Evolutionary conservation across 1,284 basidiomycete genomes (phyloP), one percentile per base, ranked within the genome.

Genomic region (Fomitopsis pinicola): DNA sequence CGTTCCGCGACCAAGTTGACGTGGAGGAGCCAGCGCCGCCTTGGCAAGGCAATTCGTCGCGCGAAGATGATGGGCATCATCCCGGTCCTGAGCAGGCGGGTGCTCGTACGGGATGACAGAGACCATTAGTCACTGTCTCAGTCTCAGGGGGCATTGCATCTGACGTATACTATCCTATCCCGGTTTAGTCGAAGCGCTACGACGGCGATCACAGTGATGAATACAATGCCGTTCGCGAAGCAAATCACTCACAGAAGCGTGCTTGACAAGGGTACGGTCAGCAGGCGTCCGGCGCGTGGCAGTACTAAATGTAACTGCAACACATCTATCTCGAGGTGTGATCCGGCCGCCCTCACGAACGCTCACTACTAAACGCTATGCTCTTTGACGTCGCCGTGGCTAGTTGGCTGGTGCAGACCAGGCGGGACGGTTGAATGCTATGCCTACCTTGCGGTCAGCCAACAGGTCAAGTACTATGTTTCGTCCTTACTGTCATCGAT

Each of bases 21-120:
- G 5, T 84, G 88, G 75, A 88, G 87, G 74, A 91, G 80, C 64
- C 96, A 98, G 75, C 82, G 94, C 50, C 80, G 81, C 64, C 71
- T 98, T 4, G 92, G 88, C 53, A 96, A 96, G 77, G 92, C 96
- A 42, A 91, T 98, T 62, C 86, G 93, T 60, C 82, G 97, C 60
- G 93, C 97, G 58, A 92, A 93, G 75, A 92, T 90, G 80, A 96
- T 98, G 91, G 96, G 96, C 53, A 73, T 96, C 62, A 85, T 98
- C 63, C 91, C 93, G 3, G 71, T 84, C 48, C 81, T 87, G 68
- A 86, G 84, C 72, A 82, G 59, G 53, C 66, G 69, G 55, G 45
- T 56, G 10, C 63, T 70, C 44, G 22, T n/a, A 8, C 15, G 19
- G n/a, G 30, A 42, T 36, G 36, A 55, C 2, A 28, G 44, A 33